Conservation (phyloP, 768 basidiomycete species). For the Pleurotus giganteus region DNA sequence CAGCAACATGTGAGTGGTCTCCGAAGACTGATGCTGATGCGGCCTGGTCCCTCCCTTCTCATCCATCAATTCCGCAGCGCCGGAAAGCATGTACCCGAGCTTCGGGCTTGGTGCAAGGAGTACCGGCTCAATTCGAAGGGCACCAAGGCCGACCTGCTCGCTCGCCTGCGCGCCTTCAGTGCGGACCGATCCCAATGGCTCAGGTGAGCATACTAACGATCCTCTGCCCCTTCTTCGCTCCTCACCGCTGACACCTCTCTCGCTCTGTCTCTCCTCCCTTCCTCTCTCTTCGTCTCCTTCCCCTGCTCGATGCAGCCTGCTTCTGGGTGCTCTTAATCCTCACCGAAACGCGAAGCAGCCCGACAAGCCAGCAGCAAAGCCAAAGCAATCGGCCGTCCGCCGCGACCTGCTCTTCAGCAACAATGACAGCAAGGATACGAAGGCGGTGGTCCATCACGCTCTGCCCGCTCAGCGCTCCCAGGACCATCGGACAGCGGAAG, state of each 20-base stretch:
- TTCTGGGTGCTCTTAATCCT: no score
- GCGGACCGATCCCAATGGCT: background rate
- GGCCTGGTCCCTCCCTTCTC: background rate
- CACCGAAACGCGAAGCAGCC: no score
- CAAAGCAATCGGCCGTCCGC: no score
- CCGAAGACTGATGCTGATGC: no score
- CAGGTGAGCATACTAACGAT: background rate
- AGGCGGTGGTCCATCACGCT: no score
- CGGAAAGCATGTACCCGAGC: background rate
- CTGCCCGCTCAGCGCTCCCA: no score
- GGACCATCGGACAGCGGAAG: no score
- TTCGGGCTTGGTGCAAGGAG: background rate
- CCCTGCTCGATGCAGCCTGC: no score
- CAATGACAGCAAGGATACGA: no score
- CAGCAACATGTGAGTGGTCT: background rate
- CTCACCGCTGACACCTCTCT: background rate
- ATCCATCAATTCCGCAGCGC: background rate
- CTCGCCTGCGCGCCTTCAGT: background rate
- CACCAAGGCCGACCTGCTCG: background rate
- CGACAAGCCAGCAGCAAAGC: no score
- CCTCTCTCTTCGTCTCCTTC: background rate
- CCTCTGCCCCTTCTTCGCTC: background rate
- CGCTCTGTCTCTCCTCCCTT: background rate
- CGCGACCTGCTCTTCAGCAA: no score
- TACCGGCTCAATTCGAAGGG: background rate